Base-by-base conservation (phyloP, 139 green algal species). In the Microglena sp. region DNA sequence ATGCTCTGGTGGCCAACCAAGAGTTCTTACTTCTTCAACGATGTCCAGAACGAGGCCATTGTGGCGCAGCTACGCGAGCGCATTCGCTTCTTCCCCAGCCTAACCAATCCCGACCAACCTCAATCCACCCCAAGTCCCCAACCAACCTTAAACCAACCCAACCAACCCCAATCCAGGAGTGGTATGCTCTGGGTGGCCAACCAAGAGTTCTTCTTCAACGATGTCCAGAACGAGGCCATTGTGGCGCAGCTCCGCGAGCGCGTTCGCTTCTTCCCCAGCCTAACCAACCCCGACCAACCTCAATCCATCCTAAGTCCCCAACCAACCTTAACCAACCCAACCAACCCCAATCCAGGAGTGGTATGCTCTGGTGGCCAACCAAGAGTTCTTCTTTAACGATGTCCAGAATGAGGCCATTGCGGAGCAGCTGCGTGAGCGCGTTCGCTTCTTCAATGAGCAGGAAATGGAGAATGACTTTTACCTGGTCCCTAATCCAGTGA, bases 1-100 rank as follows among this genome's bases (percentile, higher is more conserved):
- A 79, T 29, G 89, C 86, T 2, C 64, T 93, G 27, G 73, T 95
- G 0, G 84, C 87, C 32, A 88, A 80, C 45, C 81, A 84, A 5
- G 89, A 95, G 24, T 96, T 91, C 58, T n/a, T n/a, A n/a, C n/a
- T 90, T 88, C 73, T 86, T 91, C 68, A 88, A 89, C 64, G 89
- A 95, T 67, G 75, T 87, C 1, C 89, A 96, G 73, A 96, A 96
- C 66, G 89, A 96, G 67, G 73, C 85, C 1, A 60, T 96, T 27
- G 87, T 89, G 27, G 89, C 95, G 83, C 86, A 95, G 79, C 78
- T 96, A 63, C 77, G 89, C 11, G 89, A 96, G 73, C 77, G 78
- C 4, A 75, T 86, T 40, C 75, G 89, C 21, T 82, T 82, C 55
- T 81, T 85, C 21, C 82, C n/a, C n/a, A n/a, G n/a, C n/a, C n/a